A percentile compares a stretch with the other conserved stretches of the same genome.
phyloP scores from a whole-genome alignment of 2,329 filamentous ascomycete species.

The Orbilia oligospora region DNA sequence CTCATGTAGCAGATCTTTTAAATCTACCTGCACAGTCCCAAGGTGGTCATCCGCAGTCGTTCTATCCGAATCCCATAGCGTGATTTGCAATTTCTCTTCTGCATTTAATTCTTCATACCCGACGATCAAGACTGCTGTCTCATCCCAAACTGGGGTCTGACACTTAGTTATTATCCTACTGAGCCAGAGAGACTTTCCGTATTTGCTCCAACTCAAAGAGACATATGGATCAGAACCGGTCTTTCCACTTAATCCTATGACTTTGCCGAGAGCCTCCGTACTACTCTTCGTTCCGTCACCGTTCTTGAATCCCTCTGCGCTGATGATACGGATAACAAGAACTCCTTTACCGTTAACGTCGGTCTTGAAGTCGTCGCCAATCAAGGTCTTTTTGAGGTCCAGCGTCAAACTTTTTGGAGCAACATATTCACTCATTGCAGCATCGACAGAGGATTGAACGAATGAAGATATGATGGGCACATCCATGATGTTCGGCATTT shows the following conservation, averaged over 20 bases:
- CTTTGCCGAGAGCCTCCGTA: constrained; percentile 31
- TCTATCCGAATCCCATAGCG: constrained; percentile 96
- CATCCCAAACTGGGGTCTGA: constrained; percentile 75
- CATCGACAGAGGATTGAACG: constrained; percentile 80
- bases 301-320: constrained; percentile 79
- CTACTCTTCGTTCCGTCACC: constrained; percentile 70
- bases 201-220: constrained; percentile 82
- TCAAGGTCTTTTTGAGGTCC: constrained; percentile 82
- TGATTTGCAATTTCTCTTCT: constrained; percentile 91
- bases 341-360: constrained; percentile 77
- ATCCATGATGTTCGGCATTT: constrained; percentile 80
- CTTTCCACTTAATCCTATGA: constrained; percentile 66
- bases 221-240: constrained; percentile 80
- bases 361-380: constrained; percentile 84
- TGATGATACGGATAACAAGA: constrained; percentile 76
- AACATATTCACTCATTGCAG: constrained; percentile 81
- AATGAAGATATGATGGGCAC: constrained; percentile 81
- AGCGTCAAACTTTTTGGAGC: constrained; percentile 78
- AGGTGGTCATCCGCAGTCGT: constrained; percentile 92
- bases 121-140: constrained; percentile 80
- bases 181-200: constrained; percentile 77
- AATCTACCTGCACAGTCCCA: constrained; percentile 91
- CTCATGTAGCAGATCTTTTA: constrained; percentile 91
- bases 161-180: constrained; percentile 65
- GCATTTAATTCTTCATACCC: constrained; percentile 91